Evolutionary conservation across 1,284 basidiomycete species (phyloP), one percentile per base, ranked within the genome.

Genomic region (Microbotryum silenes-acaulis): DNA sequence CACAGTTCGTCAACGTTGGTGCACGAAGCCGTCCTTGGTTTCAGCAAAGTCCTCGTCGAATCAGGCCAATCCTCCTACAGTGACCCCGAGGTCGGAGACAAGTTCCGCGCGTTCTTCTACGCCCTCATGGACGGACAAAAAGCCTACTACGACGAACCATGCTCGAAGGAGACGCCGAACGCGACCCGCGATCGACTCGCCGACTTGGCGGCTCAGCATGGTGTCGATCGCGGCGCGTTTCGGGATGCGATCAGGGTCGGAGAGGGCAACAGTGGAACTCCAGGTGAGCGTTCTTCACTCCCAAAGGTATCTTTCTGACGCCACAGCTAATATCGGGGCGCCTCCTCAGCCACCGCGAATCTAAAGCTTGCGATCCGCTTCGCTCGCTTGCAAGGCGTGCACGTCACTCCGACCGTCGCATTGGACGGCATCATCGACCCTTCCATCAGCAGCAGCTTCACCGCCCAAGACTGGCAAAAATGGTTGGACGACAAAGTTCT

Each of bases 381-480:
- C 25, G 53, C 46, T 7, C 68, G 75, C 23, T 70, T 73, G 66
- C 72, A 75, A n/a, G 71, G 70, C 14, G 70, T 77, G 10, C 76
- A 77, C 49, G 76, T 77, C 37, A 77, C 76, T 3, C 76, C 76
- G 3, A 76, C 76, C 7, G 74, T 73, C 14, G 48, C 63, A 6
- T 61, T 72, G 25, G 68, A 72, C 72, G 93, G 93, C 8, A 78
- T 97, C 42, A 75, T 91, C 61, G 88, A 85, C 23, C 81, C 79
- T 53, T 84, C 88, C 63, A 81, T 96, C 51, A 89, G 87, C 4
- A 91, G 88, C 68, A 83, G 85, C 12, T 97, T 89, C 85, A 85
- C 82, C 6, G 81, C 85, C 72, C 81, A 81, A 54, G 89, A 97
- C 71, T 97, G 94, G 94, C 79, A 78, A 42, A 83, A 86, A 62